Evolutionary conservation across 31 red algal genomes (phyloP).

Genomic region (Odonthalia washingtoniensis): DNA sequence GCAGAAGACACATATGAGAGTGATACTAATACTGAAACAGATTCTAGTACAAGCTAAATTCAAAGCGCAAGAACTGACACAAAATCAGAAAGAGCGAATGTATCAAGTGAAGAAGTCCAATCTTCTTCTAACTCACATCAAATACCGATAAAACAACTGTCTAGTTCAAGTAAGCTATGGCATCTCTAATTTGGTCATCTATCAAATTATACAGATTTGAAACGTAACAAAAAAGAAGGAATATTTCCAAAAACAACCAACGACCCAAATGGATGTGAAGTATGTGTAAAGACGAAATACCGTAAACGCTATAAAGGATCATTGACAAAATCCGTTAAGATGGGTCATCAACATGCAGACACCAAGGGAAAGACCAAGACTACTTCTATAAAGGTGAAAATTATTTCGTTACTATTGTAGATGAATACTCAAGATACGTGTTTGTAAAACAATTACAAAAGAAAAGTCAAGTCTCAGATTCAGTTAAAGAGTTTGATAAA

Average conservation of each 20-base stretch:
- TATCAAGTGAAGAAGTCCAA: too few relatives aligned
- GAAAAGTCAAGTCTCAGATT: slow-evolving; percentile 27
- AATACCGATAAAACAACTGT: background rate
- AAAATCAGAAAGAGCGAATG: background rate
- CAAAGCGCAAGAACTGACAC: slow-evolving; percentile 13
- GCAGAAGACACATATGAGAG: too few relatives aligned
- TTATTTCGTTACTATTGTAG: slow-evolving; percentile 21
- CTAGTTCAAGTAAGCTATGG: background rate
- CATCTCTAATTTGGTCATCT: background rate
- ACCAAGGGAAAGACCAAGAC: slow-evolving; percentile 1
- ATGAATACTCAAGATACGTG: slow-evolving; percentile 31
- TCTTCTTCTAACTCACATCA: too few relatives aligned
- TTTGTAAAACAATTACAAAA: background rate
- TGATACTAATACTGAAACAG: background rate
- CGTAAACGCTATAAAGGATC: slow-evolving; percentile 9
- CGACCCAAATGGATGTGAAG: background rate
- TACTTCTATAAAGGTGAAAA: background rate
- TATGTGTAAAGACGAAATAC: slow-evolving; percentile 40
- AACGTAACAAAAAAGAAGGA: background rate
- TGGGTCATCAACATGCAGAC: slow-evolving; percentile 35
- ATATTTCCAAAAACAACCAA: slow-evolving; percentile 16
- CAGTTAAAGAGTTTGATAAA: background rate
- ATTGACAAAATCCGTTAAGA: background rate
- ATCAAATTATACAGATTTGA: background rate
- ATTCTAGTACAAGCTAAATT: background rate